Evolutionary conservation across 257 asterid species (phyloP).

Genomic region (Nemophila menziesii): DNA sequence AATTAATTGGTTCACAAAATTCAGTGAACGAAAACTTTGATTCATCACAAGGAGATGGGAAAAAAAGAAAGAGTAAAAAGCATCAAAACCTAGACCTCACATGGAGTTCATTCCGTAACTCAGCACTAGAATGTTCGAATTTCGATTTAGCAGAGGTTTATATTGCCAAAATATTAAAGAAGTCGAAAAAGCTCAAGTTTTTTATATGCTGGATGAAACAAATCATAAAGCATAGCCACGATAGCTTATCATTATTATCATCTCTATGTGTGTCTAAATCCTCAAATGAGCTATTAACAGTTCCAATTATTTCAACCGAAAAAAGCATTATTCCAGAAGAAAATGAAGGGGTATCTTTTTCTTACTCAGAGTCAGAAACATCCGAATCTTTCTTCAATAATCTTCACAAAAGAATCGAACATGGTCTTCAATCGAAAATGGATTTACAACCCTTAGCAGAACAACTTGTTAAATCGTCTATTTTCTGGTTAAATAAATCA

Average conservation of each 20-base stretch:
- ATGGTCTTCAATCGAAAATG: constrained; percentile 63
- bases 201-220: constrained; percentile 91
- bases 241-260: constrained; percentile 13
- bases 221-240: constrained; percentile 26
- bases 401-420: constrained; percentile 44
- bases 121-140: constrained; percentile 48
- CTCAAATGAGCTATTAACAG: constrained; percentile 19
- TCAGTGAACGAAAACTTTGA: constrained; percentile 42
- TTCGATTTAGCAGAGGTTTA: constrained; percentile 60
- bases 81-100: constrained; percentile 33
- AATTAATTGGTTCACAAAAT: constrained; percentile 43
- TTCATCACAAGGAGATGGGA: constrained; percentile 24
- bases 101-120: constrained; percentile 63
- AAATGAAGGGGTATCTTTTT: constrained; percentile 15
- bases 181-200: constrained; percentile 68
- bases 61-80: constrained; percentile 36
- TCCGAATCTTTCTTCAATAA: constrained; percentile 38
- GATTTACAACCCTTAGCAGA: constrained; percentile 69
- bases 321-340: constrained; percentile 35
- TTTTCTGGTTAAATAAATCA: constrained; percentile 31
- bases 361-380: constrained; percentile 41
- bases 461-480: constrained; percentile 52
- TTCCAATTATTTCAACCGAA: constrained; percentile 24
- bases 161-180: constrained; percentile 27
- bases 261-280: constrained; percentile 27